These are phyloP conservation scores for Coemansia sp. DNA, from an alignment of 192 early-diverging fungal species.

Conservation along the genomic window DNA sequence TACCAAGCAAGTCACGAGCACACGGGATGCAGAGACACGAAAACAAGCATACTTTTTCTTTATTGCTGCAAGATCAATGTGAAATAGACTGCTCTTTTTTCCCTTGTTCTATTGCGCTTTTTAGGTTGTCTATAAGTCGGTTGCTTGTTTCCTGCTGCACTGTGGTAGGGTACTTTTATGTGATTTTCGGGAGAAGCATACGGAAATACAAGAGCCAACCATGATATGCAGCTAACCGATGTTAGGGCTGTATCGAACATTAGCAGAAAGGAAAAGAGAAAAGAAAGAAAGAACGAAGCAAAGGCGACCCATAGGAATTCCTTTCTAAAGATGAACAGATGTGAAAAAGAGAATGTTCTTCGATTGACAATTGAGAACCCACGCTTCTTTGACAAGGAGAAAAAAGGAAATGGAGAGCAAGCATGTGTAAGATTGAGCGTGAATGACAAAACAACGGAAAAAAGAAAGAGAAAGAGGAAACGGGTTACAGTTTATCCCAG, in stretches of 20 bases:
- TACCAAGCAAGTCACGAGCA: too few relatives aligned
- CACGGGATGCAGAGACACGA: too few relatives aligned
- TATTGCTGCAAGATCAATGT: too few relatives aligned
- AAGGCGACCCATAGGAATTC: too few relatives aligned
- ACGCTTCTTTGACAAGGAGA: neutral
- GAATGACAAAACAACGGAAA: neutral
- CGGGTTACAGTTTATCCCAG: too few relatives aligned
- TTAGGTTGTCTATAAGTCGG: too few relatives aligned
- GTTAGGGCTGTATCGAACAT: neutral
- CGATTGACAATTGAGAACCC: neutral
- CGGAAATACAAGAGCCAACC: neutral
- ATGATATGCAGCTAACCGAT: neutral
- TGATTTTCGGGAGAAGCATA: neutral
- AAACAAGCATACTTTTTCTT: too few relatives aligned
- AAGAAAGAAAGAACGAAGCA: neutral
- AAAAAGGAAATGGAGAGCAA: neutral
- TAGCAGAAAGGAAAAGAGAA: slow-evolving; percentile 5
- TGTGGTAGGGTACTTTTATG: neutral
- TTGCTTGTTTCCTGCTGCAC: too few relatives aligned
- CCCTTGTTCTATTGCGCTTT: too few relatives aligned
- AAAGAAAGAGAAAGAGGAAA: neutral
- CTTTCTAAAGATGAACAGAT: slow-evolving; percentile 1
- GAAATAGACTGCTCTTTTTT: too few relatives aligned
- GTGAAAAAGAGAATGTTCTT: neutral
- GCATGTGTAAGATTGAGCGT: neutral